Percentiles rank a stretch among this genome's conserved stretches.
Conservation (phyloP, 805 yeast genomes). For the Metschnikowia koreensis region DNA sequence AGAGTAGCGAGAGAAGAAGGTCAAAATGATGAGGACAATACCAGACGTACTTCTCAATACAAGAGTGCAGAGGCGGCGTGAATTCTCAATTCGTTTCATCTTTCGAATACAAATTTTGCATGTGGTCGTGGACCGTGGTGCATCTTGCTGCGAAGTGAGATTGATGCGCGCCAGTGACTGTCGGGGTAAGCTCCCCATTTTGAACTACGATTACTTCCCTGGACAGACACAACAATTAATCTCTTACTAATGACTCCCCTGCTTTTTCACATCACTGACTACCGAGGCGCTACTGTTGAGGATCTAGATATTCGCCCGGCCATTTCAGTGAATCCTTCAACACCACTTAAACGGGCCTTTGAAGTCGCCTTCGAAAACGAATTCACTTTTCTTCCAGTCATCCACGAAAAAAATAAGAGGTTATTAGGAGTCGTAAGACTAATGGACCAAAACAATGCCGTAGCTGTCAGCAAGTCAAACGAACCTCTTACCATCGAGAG, state of each 20-base stretch:
- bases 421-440: conserved; percentile 49
- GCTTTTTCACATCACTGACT: conserved; percentile 35
- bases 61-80: conserved; percentile 19
- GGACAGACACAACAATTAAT: neutral
- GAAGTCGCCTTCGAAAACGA: conserved; percentile 56
- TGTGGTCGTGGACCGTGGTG: neutral
- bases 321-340: conserved; percentile 48
- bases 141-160: neutral
- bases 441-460: conserved; percentile 25
- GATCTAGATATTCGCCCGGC: conserved; percentile 61
- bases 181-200: neutral
- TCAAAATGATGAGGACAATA: conserved; percentile 24
- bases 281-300: conserved; percentile 55
- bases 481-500: conserved; percentile 29
- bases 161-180: neutral
- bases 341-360: conserved; percentile 47
- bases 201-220: neutral
- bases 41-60: conserved; percentile 12
- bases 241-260: conserved; percentile 5
- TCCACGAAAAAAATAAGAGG: conserved; percentile 44
- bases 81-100: neutral
- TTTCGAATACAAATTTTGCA: neutral
- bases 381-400: conserved; percentile 54
- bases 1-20: conserved; percentile 67
- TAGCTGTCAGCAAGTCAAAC: neutral